A percentile compares a stretch with the other conserved stretches of the same genome.
These are phyloP conservation scores for Tilletiaria anomala DNA, from an alignment of 1,284 basidiomycete species.

Conservation along the genomic window DNA sequence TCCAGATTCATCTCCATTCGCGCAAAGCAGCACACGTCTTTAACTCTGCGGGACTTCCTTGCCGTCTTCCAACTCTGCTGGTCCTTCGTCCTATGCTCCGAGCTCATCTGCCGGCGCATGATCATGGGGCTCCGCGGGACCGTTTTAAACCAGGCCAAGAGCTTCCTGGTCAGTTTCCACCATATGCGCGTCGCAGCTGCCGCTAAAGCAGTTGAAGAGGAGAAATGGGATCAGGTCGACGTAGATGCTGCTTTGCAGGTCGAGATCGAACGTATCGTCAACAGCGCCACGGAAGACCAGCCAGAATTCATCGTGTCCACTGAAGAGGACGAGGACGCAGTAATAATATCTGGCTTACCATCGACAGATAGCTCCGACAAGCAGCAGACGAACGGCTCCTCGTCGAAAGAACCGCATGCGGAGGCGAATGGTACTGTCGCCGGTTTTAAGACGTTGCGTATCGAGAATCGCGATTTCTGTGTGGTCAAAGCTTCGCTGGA, in stretches of 20 bases:
- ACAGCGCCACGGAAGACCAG: constrained; percentile 67
- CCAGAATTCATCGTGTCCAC: constrained; percentile 43
- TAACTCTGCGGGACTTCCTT: constrained; percentile 62
- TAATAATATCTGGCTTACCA: too few relatives aligned
- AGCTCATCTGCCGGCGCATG: constrained; percentile 72
- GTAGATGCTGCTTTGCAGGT: constrained; percentile 55
- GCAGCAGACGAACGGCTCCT: too few relatives aligned
- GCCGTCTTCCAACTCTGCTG: constrained; percentile 70
- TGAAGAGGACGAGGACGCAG: too few relatives aligned
- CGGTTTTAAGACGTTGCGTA: not conserved
- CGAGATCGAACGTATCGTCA: constrained; percentile 57
- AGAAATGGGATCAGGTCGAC: constrained; percentile 71
- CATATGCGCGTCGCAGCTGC: constrained; percentile 63
- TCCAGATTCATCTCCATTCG: constrained; percentile 64
- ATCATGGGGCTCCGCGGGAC: constrained; percentile 5
- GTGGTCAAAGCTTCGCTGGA: constrained; percentile 54
- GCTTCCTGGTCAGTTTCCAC: constrained; percentile 74
- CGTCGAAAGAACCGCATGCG: too few relatives aligned
- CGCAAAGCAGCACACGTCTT: constrained; percentile 51
- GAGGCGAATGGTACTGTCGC: too few relatives aligned
- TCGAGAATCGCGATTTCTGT: not conserved
- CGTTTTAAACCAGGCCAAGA: constrained; percentile 54
- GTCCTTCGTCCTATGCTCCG: constrained; percentile 74
- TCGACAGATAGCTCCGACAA: too few relatives aligned
- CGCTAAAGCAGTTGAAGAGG: constrained; percentile 79